Evolutionary conservation across 2,329 filamentous ascomycete species (phyloP), one percentile per base, ranked within the genome.

Genomic region (Capronia coronata): DNA sequence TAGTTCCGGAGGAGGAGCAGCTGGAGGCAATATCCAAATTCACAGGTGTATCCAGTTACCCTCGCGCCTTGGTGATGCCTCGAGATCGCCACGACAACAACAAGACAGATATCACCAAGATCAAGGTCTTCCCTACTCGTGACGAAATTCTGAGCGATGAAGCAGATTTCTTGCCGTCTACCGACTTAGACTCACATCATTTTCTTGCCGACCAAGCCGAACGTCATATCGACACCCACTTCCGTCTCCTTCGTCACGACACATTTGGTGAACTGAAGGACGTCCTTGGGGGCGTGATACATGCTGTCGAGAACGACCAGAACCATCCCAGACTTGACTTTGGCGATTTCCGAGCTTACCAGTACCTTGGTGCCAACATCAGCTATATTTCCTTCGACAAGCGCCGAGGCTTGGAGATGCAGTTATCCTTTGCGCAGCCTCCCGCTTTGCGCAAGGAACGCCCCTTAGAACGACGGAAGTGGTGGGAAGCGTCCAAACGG

Each of bases 191-290:
- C 0, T 64, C 68, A 1, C 65, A 76, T 1, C 52, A 64, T 0
- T 49, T 67, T 1, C 25, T 60, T 10, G 51, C 67, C 1, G 57
- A 63, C 0, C 72, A 79, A 1, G 63, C 74, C 0, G 65, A 65
- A 0, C 64, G 68, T 0, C 80, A 87, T 61, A 64, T 86, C 0
- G 84, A 86, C 59, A 86, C 84, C 59, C 80, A 87, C 44, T 90
- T 85, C 55, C 80, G 85, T 0, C 72, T 88, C 0, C 68, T 87
- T 0, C 70, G 85, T 2, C 83, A 89, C 57, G 84, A 88, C 54
- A 82, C 87, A 73, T 65, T 88, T 0, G 77, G 72, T 0, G 82
- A 84, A 54, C 68, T 89, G 2, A 74, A 79, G 1, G 77, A 81
- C 7, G 82, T 27, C 25, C 25, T 27, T 27, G 25, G 25, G 10